Evolutionary conservation across 2,329 filamentous ascomycete genomes (phyloP).

Genomic region (Neonectria neomacrospora): DNA sequence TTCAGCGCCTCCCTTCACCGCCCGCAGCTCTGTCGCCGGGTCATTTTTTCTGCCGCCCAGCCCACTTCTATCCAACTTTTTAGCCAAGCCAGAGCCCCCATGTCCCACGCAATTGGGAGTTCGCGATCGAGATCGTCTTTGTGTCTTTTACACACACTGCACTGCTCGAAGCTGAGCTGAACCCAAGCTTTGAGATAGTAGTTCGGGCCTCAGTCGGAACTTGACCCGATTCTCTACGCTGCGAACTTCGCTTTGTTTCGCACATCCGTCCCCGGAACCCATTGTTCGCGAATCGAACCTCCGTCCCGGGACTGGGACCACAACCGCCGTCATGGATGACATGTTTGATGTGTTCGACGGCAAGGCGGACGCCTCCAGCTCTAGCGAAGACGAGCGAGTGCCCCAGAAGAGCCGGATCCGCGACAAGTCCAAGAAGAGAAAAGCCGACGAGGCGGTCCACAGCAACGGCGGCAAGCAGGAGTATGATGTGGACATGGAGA

Average conservation of each 20-base stretch:
- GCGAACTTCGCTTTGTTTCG: background rate
- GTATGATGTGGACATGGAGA: constrained; percentile 48
- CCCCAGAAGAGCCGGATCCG: constrained; percentile 63
- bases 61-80: constrained; percentile 43
- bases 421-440: constrained; percentile 84
- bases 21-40: constrained; percentile 33
- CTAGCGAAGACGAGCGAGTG: constrained; percentile 57
- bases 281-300: constrained; percentile 25
- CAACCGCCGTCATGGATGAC: constrained; percentile 70
- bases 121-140: constrained; percentile 35
- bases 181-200: background rate
- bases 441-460: constrained; percentile 80
- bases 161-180: constrained; percentile 14
- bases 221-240: background rate
- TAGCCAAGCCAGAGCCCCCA: constrained; percentile 35
- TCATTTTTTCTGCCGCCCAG: constrained; percentile 44
- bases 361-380: constrained; percentile 54
- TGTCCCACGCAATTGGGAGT: constrained; percentile 36
- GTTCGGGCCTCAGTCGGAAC: background rate
- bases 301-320: constrained; percentile 24
- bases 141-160: constrained; percentile 29
- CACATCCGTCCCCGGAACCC: background rate
- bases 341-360: constrained; percentile 87
- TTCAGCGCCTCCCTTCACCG: constrained; percentile 28
- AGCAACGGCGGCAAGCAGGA: constrained; percentile 30